These are phyloP conservation scores for Periconia macrospinosa DNA, from an alignment of 2,329 filamentous ascomycete genomes.

Conservation along the genomic window DNA sequence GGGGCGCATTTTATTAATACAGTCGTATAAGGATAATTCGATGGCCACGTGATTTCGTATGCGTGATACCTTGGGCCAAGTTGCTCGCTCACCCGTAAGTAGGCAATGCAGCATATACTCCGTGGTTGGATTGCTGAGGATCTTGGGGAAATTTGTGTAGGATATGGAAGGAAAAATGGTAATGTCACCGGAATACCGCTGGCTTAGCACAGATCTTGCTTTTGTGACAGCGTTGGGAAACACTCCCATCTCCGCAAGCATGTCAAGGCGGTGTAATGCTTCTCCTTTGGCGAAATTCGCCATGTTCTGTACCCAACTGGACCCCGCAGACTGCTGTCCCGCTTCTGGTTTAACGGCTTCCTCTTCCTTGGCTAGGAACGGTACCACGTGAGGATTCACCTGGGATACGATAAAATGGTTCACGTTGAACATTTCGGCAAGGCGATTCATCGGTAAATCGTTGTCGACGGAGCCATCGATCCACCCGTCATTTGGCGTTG, in stretches of 20 bases:
- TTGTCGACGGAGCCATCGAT: slow-evolving; percentile 96
- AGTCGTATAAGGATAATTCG: slow-evolving; percentile 78
- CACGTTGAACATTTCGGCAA: slow-evolving; percentile 96
- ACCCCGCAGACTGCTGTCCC: slow-evolving; percentile 41
- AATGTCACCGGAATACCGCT: slow-evolving; percentile 93
- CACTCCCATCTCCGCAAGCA: slow-evolving; percentile 77
- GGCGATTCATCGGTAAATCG: slow-evolving; percentile 84
- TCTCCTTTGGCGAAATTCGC: slow-evolving; percentile 78
- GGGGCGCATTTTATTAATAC: slow-evolving; percentile 69
- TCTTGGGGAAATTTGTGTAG: slow-evolving; percentile 71
- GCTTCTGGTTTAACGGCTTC: slow-evolving; percentile 46
- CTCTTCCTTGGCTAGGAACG: slow-evolving; percentile 79
- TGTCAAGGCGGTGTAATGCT: slow-evolving; percentile 76
- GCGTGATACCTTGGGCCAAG: slow-evolving; percentile 86
- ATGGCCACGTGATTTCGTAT: slow-evolving; percentile 87
- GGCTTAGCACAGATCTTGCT: slow-evolving; percentile 76
- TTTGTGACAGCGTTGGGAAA: slow-evolving; percentile 81
- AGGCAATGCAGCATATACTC: slow-evolving; percentile 85
- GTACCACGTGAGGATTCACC: slow-evolving; percentile 91
- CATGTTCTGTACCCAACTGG: slow-evolving; percentile 66
- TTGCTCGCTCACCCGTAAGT: slow-evolving; percentile 78
- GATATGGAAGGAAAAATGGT: slow-evolving; percentile 85
- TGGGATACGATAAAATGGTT: slow-evolving; percentile 98
- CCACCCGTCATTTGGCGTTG: slow-evolving; percentile 74
- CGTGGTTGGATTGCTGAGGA: slow-evolving; percentile 80